Conservation (phyloP, 345 rosid species). For the Leavenworthia alabamica region DNA sequence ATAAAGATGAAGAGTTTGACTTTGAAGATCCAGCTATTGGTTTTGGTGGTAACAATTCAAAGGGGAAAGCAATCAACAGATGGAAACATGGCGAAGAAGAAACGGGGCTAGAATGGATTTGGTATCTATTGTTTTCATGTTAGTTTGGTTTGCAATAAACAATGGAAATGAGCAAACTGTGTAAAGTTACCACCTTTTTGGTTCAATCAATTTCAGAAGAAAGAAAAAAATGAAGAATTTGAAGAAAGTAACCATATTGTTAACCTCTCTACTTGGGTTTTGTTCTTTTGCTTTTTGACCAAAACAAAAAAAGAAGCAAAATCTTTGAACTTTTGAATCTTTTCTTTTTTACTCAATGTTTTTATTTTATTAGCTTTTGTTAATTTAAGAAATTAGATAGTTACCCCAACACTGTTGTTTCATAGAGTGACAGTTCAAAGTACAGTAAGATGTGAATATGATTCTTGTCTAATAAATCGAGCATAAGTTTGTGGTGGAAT, state of each 20-base stretch:
- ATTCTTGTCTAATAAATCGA: slow-evolving; percentile 15
- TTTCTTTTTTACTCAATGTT: neutral
- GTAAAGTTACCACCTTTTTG: slow-evolving; percentile 24
- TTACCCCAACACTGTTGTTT: slow-evolving; percentile 9
- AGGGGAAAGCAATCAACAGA: neutral
- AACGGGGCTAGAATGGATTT: neutral
- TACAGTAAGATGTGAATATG: slow-evolving; percentile 23
- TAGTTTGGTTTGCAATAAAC: slow-evolving; percentile 16
- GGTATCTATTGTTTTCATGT: slow-evolving; percentile 8
- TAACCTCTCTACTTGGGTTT: no score
- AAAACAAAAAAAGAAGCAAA: neutral
- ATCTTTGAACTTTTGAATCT: slow-evolving; percentile 22
- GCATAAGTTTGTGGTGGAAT: slow-evolving; percentile 22
- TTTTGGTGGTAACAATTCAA: slow-evolving; percentile 1
- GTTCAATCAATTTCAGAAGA: slow-evolving; percentile 7
- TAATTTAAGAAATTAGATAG: slow-evolving; percentile 4
- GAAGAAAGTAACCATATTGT: slow-evolving; percentile 19
- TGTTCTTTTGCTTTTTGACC: slow-evolving; percentile 26
- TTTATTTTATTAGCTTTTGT: neutral
- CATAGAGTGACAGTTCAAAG: slow-evolving; percentile 15
- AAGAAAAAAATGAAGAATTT: neutral
- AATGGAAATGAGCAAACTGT: slow-evolving; percentile 6
- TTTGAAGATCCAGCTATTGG: slow-evolving; percentile 4
- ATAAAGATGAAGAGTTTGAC: slow-evolving; percentile 20
- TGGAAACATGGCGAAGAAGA: neutral